phyloP scores from a whole-genome alignment of 495 filamentous ascomycete genomes.

The Aspergillus ellipticus region DNA sequence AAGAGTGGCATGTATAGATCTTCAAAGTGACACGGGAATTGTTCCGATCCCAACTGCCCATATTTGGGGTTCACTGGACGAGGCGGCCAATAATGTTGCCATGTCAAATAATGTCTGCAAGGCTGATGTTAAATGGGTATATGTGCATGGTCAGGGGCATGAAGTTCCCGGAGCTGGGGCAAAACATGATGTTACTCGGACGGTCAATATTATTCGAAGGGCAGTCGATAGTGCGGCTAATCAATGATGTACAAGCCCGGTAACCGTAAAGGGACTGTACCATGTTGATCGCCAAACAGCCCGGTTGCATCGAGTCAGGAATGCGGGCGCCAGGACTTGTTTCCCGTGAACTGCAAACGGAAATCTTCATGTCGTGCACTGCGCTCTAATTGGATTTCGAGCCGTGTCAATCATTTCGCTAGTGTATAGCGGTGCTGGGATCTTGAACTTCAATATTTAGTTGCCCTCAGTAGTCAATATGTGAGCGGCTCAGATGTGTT shows the following conservation, averaged over 20 bases:
- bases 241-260: background rate
- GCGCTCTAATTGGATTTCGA: no score
- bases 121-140: conserved; percentile 12
- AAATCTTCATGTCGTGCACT: no score
- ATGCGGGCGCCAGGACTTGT: background rate
- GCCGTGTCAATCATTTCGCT: background rate
- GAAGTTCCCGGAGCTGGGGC: conserved; percentile 19
- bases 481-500: background rate
- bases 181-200: conserved; percentile 3
- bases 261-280: background rate
- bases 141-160: conserved; percentile 25
- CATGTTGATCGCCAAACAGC: background rate
- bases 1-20: background rate
- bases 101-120: conserved; percentile 14
- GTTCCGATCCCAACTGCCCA: conserved; percentile 28
- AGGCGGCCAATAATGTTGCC: background rate
- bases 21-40: background rate
- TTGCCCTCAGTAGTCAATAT: background rate
- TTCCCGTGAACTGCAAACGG: no score
- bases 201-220: conserved; percentile 13
- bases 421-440: background rate
- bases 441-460: background rate
- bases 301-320: background rate
- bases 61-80: conserved; percentile 29
- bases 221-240: conserved; percentile 2